Evolutionary conservation across 129 eudicot genomes (phyloP).

Genomic region (Flaveria robusta): DNA sequence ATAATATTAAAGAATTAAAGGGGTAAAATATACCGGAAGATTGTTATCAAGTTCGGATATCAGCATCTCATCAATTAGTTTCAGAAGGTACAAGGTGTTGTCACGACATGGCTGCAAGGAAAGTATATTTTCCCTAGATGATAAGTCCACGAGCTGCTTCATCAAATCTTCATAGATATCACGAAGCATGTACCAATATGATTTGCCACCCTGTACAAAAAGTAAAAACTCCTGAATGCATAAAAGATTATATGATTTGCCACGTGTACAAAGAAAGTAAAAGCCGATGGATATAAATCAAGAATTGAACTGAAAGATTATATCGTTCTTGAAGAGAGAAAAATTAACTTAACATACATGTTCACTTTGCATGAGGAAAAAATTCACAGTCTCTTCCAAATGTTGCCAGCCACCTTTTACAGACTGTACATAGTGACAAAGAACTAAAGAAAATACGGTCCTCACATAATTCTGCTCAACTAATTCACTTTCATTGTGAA

Average conservation of each 20-base stretch:
- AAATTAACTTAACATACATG: constrained; percentile 47
- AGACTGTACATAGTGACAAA: constrained; percentile 62
- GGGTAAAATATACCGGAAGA: constrained; percentile 65
- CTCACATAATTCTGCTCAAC: constrained; percentile 63
- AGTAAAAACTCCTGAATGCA: background rate
- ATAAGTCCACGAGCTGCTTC: constrained; percentile 53
- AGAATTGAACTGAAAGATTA: background rate
- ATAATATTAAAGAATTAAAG: background rate
- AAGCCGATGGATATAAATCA: background rate
- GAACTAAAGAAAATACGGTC: constrained; percentile 71
- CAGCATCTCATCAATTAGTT: constrained; percentile 84
- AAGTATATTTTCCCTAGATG: constrained; percentile 73
- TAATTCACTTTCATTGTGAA: constrained; percentile 40
- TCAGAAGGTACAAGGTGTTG: constrained; percentile 82
- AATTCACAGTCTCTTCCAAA: constrained; percentile 87
- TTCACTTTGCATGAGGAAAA: constrained; percentile 70
- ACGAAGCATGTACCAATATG: constrained; percentile 71
- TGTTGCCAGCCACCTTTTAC: constrained; percentile 98
- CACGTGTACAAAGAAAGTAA: constrained; percentile 45
- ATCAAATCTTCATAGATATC: constrained; percentile 81
- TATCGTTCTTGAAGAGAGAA: constrained; percentile 14
- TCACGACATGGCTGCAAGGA: constrained; percentile 95
- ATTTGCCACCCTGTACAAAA: constrained; percentile 57
- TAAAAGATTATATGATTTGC: constrained; percentile 45
- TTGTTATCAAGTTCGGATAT: constrained; percentile 72